phyloP scores from a whole-genome alignment of 352 stramenopile genomes.

The Phytophthora cactorum region DNA sequence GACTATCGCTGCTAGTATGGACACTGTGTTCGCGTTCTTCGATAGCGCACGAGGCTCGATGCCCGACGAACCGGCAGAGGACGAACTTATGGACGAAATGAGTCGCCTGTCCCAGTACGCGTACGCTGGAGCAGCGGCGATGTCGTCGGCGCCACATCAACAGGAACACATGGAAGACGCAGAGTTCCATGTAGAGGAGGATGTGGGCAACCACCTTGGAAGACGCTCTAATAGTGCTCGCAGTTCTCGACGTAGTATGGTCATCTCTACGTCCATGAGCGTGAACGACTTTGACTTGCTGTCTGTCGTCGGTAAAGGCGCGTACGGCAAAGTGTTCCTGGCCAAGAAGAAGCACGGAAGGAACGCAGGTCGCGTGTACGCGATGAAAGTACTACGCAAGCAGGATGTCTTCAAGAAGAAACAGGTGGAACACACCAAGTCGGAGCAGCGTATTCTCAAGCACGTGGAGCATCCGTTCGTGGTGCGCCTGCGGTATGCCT shows the following conservation, averaged over 20 bases:
- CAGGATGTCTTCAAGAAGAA: constrained; percentile 88
- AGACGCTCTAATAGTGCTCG: constrained; percentile 45
- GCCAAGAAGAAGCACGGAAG: constrained; percentile 79
- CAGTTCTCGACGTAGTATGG: constrained; percentile 71
- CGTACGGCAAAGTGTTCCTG: constrained; percentile 88
- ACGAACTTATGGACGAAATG: constrained; percentile 86
- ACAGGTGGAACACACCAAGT: constrained; percentile 89
- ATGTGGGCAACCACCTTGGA: constrained; percentile 29
- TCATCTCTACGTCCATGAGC: constrained; percentile 81
- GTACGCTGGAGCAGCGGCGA: constrained; percentile 61
- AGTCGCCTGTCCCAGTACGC: constrained; percentile 75
- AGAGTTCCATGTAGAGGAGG: constrained; percentile 68
- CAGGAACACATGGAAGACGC: constrained; percentile 77
- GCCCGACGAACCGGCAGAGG: constrained; percentile 72
- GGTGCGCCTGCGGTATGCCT: constrained; percentile 87
- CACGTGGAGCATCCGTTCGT: constrained; percentile 90
- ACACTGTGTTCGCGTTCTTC: constrained; percentile 88
- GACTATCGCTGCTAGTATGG: constrained; percentile 85
- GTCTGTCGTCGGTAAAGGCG: constrained; percentile 86
- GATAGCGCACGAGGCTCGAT: constrained; percentile 81
- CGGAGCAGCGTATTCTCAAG: constrained; percentile 89
- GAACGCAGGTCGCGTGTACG: constrained; percentile 80
- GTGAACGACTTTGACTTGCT: constrained; percentile 90
- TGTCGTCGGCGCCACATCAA: constrained; percentile 55
- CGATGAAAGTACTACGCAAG: constrained; percentile 91